Conservation (phyloP, 805 yeast genomes). For the Ogataea ganodermae region DNA sequence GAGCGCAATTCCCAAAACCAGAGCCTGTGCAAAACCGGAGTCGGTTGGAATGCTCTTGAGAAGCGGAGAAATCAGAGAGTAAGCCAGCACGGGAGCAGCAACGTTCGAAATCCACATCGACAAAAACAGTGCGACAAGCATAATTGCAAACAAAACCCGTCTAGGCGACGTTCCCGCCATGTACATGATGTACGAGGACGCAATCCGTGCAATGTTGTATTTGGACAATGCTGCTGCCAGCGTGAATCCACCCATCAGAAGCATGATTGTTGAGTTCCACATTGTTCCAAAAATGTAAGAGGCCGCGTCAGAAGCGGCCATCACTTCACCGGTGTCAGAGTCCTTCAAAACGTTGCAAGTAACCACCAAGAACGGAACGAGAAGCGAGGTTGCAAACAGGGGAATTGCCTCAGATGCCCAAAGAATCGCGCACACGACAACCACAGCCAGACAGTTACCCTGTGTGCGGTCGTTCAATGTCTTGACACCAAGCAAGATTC, state of each 20-base stretch:
- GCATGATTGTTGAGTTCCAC: slow-evolving; percentile 57
- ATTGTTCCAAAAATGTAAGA: slow-evolving; percentile 47
- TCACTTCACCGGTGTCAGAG: slow-evolving; percentile 42
- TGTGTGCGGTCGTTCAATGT: slow-evolving; percentile 64
- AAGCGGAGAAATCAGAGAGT: slow-evolving; percentile 51
- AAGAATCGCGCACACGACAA: slow-evolving; percentile 53
- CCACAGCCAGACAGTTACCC: slow-evolving; percentile 64
- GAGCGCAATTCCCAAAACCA: slow-evolving; percentile 44
- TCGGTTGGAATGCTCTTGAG: slow-evolving; percentile 43
- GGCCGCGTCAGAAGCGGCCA: slow-evolving; percentile 46
- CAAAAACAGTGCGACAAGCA: slow-evolving; percentile 52
- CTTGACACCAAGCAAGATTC: slow-evolving; percentile 54
- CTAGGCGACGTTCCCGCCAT: slow-evolving; percentile 55
- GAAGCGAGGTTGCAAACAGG: slow-evolving; percentile 48
- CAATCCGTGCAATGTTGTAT: slow-evolving; percentile 51
- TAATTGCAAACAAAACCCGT: slow-evolving; percentile 47
- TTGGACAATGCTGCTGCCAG: slow-evolving; percentile 58
- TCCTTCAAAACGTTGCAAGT: slow-evolving; percentile 51
- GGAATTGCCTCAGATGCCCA: slow-evolving; percentile 59
- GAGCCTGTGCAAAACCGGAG: slow-evolving; percentile 33
- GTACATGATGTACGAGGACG: slow-evolving; percentile 49
- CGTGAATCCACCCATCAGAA: slow-evolving; percentile 55
- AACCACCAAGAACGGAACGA: slow-evolving; percentile 50
- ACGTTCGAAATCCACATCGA: slow-evolving; percentile 63
- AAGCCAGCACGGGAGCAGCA: slow-evolving; percentile 57